Evolutionary conservation across 2,329 filamentous ascomycete genomes (phyloP).

Genomic region (Talaromyces sp.): DNA sequence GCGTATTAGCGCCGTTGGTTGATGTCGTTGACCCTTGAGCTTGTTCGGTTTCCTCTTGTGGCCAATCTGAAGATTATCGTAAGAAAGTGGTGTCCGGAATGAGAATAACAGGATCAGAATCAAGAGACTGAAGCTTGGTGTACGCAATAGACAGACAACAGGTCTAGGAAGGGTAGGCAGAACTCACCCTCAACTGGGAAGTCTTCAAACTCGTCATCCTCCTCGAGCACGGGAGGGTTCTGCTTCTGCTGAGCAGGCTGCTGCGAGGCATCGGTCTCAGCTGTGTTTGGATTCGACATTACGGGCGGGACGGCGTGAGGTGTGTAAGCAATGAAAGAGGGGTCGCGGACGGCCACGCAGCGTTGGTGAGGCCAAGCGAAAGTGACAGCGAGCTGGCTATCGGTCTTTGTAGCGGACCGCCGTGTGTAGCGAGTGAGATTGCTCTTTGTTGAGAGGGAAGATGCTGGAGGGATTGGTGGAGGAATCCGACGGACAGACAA

Average conservation of each 20-base stretch:
- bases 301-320: constrained; percentile 13
- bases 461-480: not conserved
- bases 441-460: not conserved
- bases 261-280: constrained; percentile 33
- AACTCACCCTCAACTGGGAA: constrained; percentile 85
- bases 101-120: not conserved
- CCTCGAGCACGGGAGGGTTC: constrained; percentile 71
- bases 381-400: not conserved
- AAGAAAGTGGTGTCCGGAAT: constrained; percentile 56
- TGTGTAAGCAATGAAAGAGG: not conserved
- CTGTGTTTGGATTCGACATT: constrained; percentile 43
- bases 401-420: not conserved
- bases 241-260: constrained; percentile 50
- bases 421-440: not conserved
- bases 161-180: not conserved
- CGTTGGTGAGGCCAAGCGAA: not conserved
- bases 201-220: constrained; percentile 99
- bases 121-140: not conserved
- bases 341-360: not conserved
- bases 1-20: constrained; percentile 57
- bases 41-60: constrained; percentile 77
- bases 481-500: not conserved
- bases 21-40: constrained; percentile 42
- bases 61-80: constrained; percentile 84
- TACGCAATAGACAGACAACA: not conserved